These are phyloP conservation scores for Cicer yamashitae DNA, from an alignment of 306 rosid genomes.

Conservation along the genomic window DNA sequence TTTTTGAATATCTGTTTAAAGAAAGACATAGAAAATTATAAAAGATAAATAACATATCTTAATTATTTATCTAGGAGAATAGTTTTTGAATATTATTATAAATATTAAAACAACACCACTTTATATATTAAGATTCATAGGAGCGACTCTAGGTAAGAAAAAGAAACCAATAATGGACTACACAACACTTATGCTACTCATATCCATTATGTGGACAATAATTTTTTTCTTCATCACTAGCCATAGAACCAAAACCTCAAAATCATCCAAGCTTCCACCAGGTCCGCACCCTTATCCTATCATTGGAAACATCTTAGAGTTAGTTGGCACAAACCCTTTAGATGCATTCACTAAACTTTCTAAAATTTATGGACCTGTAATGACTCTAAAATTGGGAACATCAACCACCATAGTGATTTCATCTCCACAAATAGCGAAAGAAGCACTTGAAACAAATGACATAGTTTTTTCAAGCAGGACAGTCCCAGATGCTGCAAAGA, in stretches of 20 bases:
- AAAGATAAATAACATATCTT: too few species aligned
- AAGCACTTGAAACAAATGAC: conserved; percentile 26
- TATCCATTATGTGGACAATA: background rate
- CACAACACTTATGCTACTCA: background rate
- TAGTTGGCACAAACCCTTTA: conserved; percentile 39
- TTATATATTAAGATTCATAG: background rate
- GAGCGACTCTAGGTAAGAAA: background rate
- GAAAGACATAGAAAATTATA: too few species aligned
- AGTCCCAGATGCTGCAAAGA: background rate
- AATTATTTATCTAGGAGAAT: too few species aligned
- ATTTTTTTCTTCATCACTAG: background rate
- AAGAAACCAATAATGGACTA: background rate
- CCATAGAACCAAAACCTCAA: background rate
- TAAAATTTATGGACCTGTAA: conserved; percentile 42
- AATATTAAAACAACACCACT: too few species aligned
- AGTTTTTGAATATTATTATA: too few species aligned
- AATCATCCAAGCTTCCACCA: conserved; percentile 46
- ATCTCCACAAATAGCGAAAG: conserved; percentile 42
- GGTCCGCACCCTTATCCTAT: conserved; percentile 61
- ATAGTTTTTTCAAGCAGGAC: background rate
- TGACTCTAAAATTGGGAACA: conserved; percentile 33
- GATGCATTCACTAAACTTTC: conserved; percentile 34
- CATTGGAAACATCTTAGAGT: conserved; percentile 58
- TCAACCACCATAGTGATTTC: conserved; percentile 45
- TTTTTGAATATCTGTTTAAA: too few species aligned